Conservation (phyloP, 139 green algal species). For the Ettlia oleoabundans region DNA sequence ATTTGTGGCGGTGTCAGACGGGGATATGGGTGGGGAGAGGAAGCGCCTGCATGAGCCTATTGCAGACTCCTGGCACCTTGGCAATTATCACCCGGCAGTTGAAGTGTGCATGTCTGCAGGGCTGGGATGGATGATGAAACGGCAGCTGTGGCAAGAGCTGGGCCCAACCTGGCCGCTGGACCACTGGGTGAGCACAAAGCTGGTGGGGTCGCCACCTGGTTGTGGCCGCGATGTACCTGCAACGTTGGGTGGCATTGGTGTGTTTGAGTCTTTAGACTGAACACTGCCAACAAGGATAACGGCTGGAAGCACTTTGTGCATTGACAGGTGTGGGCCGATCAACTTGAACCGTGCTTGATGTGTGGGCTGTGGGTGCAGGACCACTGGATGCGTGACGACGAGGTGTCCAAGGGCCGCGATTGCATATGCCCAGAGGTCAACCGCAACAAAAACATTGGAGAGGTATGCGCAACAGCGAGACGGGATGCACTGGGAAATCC, state of each 20-base stretch:
- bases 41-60: too few relatives aligned
- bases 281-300: too few relatives aligned
- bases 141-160: slow-evolving; percentile 57
- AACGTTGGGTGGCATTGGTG: too few relatives aligned
- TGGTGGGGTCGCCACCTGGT: not conserved
- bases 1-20: not conserved
- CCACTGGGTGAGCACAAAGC: slow-evolving; percentile 16
- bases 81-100: not conserved
- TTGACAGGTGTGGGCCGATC: too few relatives aligned
- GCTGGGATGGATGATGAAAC: slow-evolving; percentile 67
- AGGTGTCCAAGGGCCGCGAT: slow-evolving; percentile 52
- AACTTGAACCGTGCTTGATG: too few relatives aligned
- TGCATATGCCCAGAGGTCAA: slow-evolving; percentile 57
- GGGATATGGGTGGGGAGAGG: not conserved
- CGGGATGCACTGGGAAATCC: too few relatives aligned
- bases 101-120: slow-evolving; percentile 27
- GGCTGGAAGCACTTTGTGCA: too few relatives aligned
- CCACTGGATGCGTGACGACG: slow-evolving; percentile 60
- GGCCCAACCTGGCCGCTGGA: slow-evolving; percentile 43
- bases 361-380: too few relatives aligned
- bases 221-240: not conserved
- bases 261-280: too few relatives aligned
- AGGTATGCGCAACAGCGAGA: too few relatives aligned
- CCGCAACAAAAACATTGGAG: slow-evolving; percentile 56
- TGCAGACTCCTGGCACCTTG: too few relatives aligned